phyloP scores from a whole-genome alignment of 306 rosid species.

The Rosa chinensis region DNA sequence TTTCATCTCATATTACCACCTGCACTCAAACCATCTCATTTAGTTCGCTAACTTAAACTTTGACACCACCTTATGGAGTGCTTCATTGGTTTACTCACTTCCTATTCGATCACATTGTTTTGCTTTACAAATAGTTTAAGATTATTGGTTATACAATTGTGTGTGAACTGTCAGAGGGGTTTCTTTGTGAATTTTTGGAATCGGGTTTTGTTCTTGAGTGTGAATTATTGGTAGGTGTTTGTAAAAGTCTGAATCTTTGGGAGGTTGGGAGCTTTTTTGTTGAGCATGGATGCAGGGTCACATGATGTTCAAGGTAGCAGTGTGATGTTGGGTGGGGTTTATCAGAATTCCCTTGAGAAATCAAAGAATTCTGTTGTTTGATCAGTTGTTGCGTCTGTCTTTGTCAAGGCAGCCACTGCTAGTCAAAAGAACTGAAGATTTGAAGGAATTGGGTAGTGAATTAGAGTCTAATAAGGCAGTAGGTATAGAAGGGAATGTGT shows the following conservation, averaged over 20 bases:
- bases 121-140: conserved; percentile 19
- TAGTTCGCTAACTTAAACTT: no score
- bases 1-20: no score
- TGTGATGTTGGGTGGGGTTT: conserved; percentile 41
- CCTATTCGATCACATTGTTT: conserved; percentile 35
- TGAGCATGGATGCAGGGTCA: conserved; percentile 46
- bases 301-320: conserved; percentile 18
- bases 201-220: conserved; percentile 13
- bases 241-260: conserved; percentile 20
- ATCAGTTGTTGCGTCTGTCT: conserved; percentile 38
- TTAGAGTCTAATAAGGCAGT: conserved; percentile 32
- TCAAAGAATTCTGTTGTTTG: conserved; percentile 37
- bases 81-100: conserved; percentile 32
- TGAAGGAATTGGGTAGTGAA: conserved; percentile 26
- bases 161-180: neutral
- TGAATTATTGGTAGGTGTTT: conserved; percentile 28
- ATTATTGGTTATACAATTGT: conserved; percentile 16
- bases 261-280: conserved; percentile 25
- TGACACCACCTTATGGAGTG: conserved; percentile 9
- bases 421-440: conserved; percentile 31
- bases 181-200: neutral
- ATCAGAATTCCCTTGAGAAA: conserved; percentile 37
- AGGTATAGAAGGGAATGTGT: conserved; percentile 21
- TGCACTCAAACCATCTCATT: no score
- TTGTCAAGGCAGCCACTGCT: conserved; percentile 20